phyloP scores from a whole-genome alignment of 1,284 basidiomycete species.

The Ustilago nuda region DNA sequence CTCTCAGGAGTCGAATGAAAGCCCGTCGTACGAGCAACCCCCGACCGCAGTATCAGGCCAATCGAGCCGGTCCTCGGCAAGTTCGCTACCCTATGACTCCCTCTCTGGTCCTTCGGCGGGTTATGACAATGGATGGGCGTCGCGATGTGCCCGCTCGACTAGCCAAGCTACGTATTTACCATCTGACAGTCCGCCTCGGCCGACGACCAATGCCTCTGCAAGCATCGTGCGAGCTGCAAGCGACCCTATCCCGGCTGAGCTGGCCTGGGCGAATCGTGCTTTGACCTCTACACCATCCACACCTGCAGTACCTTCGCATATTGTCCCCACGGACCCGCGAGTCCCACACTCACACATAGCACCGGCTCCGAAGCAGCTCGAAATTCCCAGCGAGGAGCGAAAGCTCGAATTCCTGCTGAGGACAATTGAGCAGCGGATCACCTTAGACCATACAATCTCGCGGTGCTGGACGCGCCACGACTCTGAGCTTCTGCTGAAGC shows the following conservation, averaged over 20 bases:
- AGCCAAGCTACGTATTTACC: background rate
- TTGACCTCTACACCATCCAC: background rate
- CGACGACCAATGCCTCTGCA: background rate
- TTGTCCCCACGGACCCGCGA: background rate
- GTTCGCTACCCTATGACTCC: background rate
- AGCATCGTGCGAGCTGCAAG: background rate
- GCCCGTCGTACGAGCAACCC: background rate
- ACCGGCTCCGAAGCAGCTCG: background rate
- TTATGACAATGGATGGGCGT: constrained; percentile 13
- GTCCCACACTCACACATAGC: background rate
- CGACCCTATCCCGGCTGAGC: background rate
- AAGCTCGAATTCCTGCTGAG: constrained; percentile 22
- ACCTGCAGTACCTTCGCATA: background rate
- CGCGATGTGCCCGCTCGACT: background rate
- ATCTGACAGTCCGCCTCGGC: background rate
- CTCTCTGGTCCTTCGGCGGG: background rate
- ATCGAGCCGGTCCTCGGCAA: background rate
- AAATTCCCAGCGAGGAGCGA: background rate
- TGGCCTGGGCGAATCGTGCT: background rate
- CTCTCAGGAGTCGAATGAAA: background rate
- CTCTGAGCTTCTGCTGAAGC: constrained; percentile 4
- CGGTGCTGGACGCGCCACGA: background rate
- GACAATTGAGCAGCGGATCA: constrained; percentile 7
- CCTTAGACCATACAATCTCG: background rate
- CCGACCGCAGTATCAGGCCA: background rate